Base-by-base conservation (phyloP, 257 asterid species). In the Solanum habrochaites region DNA sequence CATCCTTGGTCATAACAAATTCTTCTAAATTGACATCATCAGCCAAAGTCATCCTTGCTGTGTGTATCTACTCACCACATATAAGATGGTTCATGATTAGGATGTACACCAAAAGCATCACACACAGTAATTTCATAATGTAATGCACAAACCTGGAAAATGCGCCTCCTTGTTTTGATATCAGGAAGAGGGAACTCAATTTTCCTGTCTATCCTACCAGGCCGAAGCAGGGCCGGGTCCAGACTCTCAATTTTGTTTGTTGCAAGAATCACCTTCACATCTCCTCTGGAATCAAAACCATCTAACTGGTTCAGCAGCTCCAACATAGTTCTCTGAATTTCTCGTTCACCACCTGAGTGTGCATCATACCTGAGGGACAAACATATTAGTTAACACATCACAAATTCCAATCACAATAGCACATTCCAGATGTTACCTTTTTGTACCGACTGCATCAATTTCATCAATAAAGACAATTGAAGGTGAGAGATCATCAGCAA, bases 401-500 rank as follows among this genome's bases (percentile, higher is more conserved):
- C 18, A 84, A 45, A 47, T 81, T 47, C 67, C 85, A 85, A 45
- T 85, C 49, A 60, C 67, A 74, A 77, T 39, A 66, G 29, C 85
- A 32, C 58, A 39, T 81, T 42, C 39, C 67, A 85, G 86, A 73
- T 62, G 4, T 39, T 66, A 96, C 99, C 99, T 96, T 86, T 93
- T 96, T 37, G 99, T 96, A 86, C 99, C 99, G 70, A 96, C 90
- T 31, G 99, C 99, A 89, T 96, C 98, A 58, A 96, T 96, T 91
- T 96, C 98, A 90, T 96, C 99, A 88, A 96, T 96, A 86, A 96
- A 96, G 89, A 96, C 99, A 73, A 96, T 96, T 16, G 99, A 95
- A 5, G 99, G 99, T n/a, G 99, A 96, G 88, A 95, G 95, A 6
- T 96, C 99, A 90, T 96, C 99, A 77, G 99, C 99, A 87, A 96